Evolutionary conservation across 164 flowering plant genomes (phyloP).

Genomic region (Malania oleifera): DNA sequence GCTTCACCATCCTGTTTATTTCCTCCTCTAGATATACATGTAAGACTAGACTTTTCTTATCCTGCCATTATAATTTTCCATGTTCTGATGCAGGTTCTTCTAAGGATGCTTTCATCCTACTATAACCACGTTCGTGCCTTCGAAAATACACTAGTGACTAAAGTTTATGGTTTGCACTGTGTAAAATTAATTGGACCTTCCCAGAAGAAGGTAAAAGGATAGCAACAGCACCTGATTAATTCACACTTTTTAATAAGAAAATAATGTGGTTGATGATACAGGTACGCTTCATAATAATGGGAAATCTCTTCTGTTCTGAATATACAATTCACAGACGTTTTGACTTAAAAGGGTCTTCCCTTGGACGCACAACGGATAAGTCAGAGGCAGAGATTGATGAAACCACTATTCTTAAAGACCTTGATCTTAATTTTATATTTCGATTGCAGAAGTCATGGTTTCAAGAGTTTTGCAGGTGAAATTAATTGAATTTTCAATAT

Average conservation of each 20-base stretch:
- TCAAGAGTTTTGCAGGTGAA: slow-evolving; percentile 66
- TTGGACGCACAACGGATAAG: slow-evolving; percentile 70
- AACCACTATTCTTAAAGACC: slow-evolving; percentile 72
- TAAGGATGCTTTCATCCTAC: slow-evolving; percentile 67
- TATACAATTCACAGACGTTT: slow-evolving; percentile 64
- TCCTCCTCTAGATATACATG: no score
- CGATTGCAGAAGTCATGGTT: slow-evolving; percentile 62
- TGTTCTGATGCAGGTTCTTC: slow-evolving; percentile 37
- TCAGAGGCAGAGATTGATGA: slow-evolving; percentile 59
- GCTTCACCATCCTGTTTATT: no score
- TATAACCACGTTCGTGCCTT: slow-evolving; percentile 60
- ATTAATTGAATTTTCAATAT: background rate
- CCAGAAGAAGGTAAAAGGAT: slow-evolving; percentile 52
- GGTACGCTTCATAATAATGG: slow-evolving; percentile 82
- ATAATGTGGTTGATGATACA: slow-evolving; percentile 16
- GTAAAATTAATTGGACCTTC: slow-evolving; percentile 54
- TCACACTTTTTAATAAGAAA: background rate
- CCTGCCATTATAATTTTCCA: background rate
- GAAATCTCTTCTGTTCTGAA: slow-evolving; percentile 67
- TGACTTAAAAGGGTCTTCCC: slow-evolving; percentile 80
- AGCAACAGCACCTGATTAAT: background rate
- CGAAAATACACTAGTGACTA: slow-evolving; percentile 60
- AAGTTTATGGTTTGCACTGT: slow-evolving; percentile 61
- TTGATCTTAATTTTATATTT: slow-evolving; percentile 71
- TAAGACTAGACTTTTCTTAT: background rate